Percentiles rank a stretch among this genome's conserved stretches.
These are phyloP conservation scores for Mycosarcoma maydis DNA, from an alignment of 1,284 basidiomycete genomes.

Conservation along the genomic window DNA sequence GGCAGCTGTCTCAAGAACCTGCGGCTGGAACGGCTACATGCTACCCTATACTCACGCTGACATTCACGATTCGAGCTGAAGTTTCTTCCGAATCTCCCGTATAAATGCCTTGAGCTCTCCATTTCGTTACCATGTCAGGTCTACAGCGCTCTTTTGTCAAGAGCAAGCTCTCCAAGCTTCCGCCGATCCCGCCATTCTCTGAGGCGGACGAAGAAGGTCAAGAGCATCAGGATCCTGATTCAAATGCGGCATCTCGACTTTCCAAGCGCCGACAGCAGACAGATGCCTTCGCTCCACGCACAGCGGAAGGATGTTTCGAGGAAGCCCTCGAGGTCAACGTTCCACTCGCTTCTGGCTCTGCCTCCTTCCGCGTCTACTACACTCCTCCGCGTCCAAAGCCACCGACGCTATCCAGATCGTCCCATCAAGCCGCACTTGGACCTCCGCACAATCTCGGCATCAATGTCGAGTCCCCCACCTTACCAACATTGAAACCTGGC, in stretches of 20 bases:
- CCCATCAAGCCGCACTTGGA: not conserved
- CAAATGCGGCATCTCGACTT: not conserved
- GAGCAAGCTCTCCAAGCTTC: conserved; percentile 38
- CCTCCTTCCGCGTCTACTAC: conserved; percentile 68
- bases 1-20: too few relatives aligned
- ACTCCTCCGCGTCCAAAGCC: conserved; percentile 49
- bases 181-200: conserved; percentile 39
- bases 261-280: conserved; percentile 4
- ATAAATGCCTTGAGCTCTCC: too few relatives aligned
- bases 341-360: conserved; percentile 13
- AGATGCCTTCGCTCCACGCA: conserved; percentile 45
- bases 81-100: too few relatives aligned
- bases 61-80: too few relatives aligned
- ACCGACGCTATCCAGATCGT: too few relatives aligned
- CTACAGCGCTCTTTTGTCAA: conserved; percentile 43
- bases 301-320: conserved; percentile 59
- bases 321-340: conserved; percentile 63
- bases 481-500: conserved; percentile 52
- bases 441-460: conserved; percentile 14
- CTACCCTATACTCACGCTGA: too few relatives aligned
- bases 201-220: conserved; percentile 9
- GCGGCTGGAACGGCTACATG: too few relatives aligned
- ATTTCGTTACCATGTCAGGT: conserved; percentile 29
- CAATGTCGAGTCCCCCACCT: conserved; percentile 8
- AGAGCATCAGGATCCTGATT: conserved; percentile 12